phyloP scores from a whole-genome alignment of 2,329 filamentous ascomycete genomes.

The Aureobasidium sp. region DNA sequence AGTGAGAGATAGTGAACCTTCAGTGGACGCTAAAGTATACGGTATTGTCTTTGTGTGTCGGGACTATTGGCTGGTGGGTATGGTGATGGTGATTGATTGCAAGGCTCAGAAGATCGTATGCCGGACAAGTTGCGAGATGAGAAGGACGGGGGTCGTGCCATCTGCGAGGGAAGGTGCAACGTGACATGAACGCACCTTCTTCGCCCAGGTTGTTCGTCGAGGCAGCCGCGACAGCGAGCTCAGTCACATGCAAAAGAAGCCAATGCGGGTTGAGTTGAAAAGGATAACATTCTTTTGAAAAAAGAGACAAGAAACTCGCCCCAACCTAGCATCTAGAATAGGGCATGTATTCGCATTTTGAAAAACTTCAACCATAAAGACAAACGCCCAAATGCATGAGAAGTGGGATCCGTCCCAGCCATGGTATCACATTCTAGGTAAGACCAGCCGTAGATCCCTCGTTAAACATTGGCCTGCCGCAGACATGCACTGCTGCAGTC shows the following conservation, averaged over 20 bases:
- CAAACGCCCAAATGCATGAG: slow-evolving; percentile 15
- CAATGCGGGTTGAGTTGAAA: neutral
- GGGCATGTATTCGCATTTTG: slow-evolving; percentile 14
- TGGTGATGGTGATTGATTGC: no score
- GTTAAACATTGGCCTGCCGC: slow-evolving; percentile 8
- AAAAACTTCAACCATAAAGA: slow-evolving; percentile 13
- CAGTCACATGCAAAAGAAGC: neutral
- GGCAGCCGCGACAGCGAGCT: neutral
- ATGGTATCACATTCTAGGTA: slow-evolving; percentile 13
- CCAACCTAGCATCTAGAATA: slow-evolving; percentile 14
- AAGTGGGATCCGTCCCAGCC: slow-evolving; percentile 11
- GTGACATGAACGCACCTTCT: neutral
- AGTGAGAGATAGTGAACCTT: neutral
- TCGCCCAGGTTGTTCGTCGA: neutral
- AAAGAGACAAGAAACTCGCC: slow-evolving; percentile 9
- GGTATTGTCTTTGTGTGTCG: neutral
- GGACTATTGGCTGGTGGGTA: neutral
- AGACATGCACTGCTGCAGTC: slow-evolving; percentile 13
- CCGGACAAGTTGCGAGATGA: neutral
- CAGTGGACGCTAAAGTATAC: neutral
- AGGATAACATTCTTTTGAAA: slow-evolving; percentile 12
- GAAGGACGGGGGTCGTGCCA: no score
- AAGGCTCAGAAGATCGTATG: neutral
- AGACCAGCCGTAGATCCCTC: slow-evolving; percentile 14
- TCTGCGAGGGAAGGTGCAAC: no score